Conservation (phyloP, 352 stramenopile genomes). For the Phytopythium vexans region DNA sequence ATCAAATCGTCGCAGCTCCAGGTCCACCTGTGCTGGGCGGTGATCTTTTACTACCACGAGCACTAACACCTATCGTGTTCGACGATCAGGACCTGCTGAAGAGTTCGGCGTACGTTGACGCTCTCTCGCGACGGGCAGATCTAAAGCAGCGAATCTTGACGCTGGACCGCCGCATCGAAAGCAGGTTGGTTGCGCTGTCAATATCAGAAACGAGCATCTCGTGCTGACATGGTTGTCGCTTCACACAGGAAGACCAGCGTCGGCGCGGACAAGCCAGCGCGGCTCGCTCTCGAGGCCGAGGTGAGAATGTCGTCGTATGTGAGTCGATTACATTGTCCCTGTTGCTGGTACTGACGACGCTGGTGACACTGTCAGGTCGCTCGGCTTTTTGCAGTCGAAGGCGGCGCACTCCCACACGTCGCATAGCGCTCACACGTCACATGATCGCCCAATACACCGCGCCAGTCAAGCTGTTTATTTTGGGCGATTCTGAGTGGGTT, state of each 20-base stretch:
- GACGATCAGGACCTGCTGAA: background rate
- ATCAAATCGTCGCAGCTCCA: conserved; percentile 19
- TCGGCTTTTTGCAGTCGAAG: conserved; percentile 3
- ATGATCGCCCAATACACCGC: background rate
- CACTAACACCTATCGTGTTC: background rate
- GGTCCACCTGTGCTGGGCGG: conserved; percentile 11
- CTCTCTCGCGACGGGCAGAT: background rate
- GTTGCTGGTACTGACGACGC: too few relatives aligned
- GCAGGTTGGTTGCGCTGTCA: background rate
- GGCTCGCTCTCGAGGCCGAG: background rate
- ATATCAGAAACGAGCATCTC: too few relatives aligned
- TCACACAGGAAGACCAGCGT: conserved; percentile 6
- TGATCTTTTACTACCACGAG: background rate
- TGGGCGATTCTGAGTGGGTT: background rate
- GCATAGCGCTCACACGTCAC: background rate
- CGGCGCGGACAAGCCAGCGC: conserved; percentile 1
- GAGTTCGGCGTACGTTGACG: conserved; percentile 1
- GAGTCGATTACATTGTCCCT: too few relatives aligned
- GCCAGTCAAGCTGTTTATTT: background rate
- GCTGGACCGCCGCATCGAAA: conserved; percentile 1
- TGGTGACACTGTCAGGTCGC: background rate
- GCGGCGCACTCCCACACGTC: background rate
- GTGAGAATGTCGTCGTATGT: background rate
- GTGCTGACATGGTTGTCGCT: conserved; percentile 4
- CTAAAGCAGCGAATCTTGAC: conserved; percentile 3